Evolutionary conservation across 2,329 filamentous ascomycete genomes (phyloP).

Genomic region (Alternaria alternata): DNA sequence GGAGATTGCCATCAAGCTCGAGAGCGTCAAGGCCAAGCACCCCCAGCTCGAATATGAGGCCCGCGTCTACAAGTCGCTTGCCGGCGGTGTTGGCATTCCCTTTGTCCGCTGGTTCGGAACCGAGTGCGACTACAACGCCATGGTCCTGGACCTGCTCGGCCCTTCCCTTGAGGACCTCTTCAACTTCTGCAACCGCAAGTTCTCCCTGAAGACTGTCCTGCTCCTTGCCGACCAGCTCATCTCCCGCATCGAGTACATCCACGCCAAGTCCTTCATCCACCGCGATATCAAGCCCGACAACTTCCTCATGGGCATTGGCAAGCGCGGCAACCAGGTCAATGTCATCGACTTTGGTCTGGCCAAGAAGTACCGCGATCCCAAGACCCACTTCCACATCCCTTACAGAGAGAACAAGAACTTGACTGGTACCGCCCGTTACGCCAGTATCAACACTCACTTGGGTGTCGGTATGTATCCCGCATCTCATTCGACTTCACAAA

Average conservation of each 20-base stretch:
- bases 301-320: slow-evolving; percentile 99
- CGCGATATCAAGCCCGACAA: slow-evolving; percentile 99
- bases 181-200: slow-evolving; percentile 99
- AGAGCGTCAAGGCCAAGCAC: slow-evolving; percentile 99
- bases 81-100: slow-evolving; percentile 95
- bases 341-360: slow-evolving; percentile 98
- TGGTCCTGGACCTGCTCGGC: slow-evolving; percentile 96
- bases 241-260: slow-evolving; percentile 99
- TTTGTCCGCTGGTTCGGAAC: slow-evolving; percentile 99
- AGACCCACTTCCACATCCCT: slow-evolving; percentile 99
- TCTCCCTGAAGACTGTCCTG: slow-evolving; percentile 97
- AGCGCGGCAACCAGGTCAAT: slow-evolving; percentile 99
- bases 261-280: slow-evolving; percentile 99
- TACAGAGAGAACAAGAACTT: slow-evolving; percentile 99
- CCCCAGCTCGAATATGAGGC: slow-evolving; percentile 99
- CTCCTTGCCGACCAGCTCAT: slow-evolving; percentile 97
- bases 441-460: slow-evolving; percentile 97
- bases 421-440: slow-evolving; percentile 97
- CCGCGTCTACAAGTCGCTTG: slow-evolving; percentile 87
- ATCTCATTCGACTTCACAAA: background rate
- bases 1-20: slow-evolving; percentile 99
- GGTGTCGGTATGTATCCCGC: slow-evolving; percentile 75
- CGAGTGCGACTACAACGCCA: slow-evolving; percentile 99
- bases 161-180: slow-evolving; percentile 97
- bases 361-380: slow-evolving; percentile 99